Evolutionary conservation across 768 basidiomycete genomes (phyloP).

Genomic region (Russula lepida): DNA sequence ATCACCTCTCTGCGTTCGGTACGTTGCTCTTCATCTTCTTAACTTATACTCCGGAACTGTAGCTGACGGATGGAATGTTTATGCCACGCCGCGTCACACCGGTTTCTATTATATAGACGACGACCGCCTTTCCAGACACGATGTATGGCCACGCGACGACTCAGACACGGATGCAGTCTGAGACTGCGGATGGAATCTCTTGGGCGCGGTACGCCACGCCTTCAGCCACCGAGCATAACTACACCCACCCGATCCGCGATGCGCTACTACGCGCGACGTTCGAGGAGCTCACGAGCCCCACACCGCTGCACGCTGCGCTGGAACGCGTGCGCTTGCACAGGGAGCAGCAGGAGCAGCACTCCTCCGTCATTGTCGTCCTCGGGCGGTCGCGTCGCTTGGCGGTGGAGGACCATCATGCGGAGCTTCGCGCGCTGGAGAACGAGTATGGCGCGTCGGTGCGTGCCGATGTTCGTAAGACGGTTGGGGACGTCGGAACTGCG

Average conservation of each 20-base stretch:
- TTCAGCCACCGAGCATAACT: neutral
- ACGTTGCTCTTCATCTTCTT: neutral
- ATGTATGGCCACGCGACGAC: conserved; percentile 59
- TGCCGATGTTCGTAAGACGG: conserved; percentile 65
- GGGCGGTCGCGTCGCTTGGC: conserved; percentile 73
- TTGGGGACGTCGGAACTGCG: conserved; percentile 78
- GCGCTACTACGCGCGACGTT: conserved; percentile 59
- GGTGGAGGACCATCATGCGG: conserved; percentile 60
- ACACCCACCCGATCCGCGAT: conserved; percentile 17
- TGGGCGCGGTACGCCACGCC: conserved; percentile 57
- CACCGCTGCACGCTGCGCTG: conserved; percentile 50
- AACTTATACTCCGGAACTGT: neutral
- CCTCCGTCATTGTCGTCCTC: conserved; percentile 52
- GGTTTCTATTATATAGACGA: conserved; percentile 16
- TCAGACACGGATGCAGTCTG: conserved; percentile 62
- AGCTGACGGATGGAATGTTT: neutral
- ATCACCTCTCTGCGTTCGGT: conserved; percentile 37
- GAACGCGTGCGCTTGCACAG: conserved; percentile 34
- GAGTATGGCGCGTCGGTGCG: conserved; percentile 44
- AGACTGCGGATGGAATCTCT: conserved; percentile 72
- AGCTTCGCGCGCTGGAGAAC: conserved; percentile 56
- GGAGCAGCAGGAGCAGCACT: conserved; percentile 27
- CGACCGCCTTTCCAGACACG: conserved; percentile 50
- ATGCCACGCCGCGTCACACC: neutral
- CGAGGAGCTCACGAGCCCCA: conserved; percentile 42